These are phyloP conservation scores for Coccomyxa subellipsoidea DNA, from an alignment of 163 green algal genomes.

Conservation along the genomic window DNA sequence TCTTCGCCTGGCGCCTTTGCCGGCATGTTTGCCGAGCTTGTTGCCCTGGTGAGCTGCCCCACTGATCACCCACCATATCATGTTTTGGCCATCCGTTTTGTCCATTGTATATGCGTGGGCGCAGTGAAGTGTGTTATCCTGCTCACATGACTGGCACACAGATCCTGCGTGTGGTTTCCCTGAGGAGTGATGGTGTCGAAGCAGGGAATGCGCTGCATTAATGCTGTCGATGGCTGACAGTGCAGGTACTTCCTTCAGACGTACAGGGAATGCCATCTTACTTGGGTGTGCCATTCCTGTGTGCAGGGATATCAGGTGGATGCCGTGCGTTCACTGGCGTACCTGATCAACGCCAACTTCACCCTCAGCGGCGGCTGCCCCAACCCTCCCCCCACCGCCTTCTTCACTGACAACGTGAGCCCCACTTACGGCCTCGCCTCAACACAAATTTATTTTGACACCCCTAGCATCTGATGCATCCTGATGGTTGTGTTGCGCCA, in stretches of 20 bases:
- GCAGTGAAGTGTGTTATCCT: too few species aligned
- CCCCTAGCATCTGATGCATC: too few species aligned
- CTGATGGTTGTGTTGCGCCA: too few species aligned
- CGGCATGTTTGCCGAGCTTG: slow-evolving; percentile 4
- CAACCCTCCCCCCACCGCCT: neutral
- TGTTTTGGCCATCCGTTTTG: neutral
- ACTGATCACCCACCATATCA: neutral
- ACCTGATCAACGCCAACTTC: slow-evolving; percentile 16
- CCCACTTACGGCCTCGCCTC: too few species aligned
- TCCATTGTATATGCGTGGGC: too few species aligned
- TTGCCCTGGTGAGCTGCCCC: neutral
- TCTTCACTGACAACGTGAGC: neutral
- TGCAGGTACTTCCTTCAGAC: too few species aligned
- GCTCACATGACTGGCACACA: too few species aligned
- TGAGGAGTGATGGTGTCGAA: too few species aligned
- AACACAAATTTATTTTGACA: neutral
- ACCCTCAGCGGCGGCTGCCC: slow-evolving; percentile 17
- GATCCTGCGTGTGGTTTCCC: too few species aligned
- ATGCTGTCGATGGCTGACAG: too few species aligned
- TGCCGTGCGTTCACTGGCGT: neutral
- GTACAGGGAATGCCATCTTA: neutral
- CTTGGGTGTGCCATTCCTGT: neutral
- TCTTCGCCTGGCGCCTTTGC: neutral
- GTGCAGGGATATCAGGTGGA: neutral
- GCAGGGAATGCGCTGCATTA: too few species aligned